These are phyloP conservation scores for Colletotrichum sojae DNA, from an alignment of 2,329 filamentous ascomycete species.

Conservation along the genomic window DNA sequence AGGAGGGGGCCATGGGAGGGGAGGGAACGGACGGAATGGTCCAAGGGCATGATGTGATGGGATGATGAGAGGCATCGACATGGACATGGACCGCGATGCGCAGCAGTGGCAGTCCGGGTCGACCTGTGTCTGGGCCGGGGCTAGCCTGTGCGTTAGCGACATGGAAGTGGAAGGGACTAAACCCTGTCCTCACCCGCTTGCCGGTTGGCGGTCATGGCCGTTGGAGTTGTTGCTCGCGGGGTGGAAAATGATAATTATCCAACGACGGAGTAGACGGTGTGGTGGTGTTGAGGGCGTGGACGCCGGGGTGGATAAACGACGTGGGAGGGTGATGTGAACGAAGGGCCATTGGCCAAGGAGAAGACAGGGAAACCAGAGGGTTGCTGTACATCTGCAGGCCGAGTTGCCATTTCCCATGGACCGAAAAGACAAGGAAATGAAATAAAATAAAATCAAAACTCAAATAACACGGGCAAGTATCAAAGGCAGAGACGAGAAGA, in stretches of 20 bases:
- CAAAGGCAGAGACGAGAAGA: constrained; percentile 23
- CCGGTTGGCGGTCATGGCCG: background rate
- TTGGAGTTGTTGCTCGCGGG: constrained; percentile 10
- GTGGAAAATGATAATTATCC: constrained; percentile 17
- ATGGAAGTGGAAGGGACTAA: constrained; percentile 32
- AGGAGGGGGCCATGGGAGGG: constrained; percentile 36
- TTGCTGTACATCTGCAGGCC: constrained; percentile 41
- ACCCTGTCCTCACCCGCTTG: constrained; percentile 39
- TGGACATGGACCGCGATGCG: constrained; percentile 18
- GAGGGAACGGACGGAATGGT: constrained; percentile 44
- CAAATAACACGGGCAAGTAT: constrained; percentile 18
- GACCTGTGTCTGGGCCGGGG: constrained; percentile 42
- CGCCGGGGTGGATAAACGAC: constrained; percentile 14
- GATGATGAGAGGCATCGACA: constrained; percentile 43
- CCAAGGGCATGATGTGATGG: constrained; percentile 54
- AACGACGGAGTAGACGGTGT: constrained; percentile 16
- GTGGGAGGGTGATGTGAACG: constrained; percentile 47
- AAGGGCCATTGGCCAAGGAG: constrained; percentile 45
- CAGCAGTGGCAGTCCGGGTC: constrained; percentile 48
- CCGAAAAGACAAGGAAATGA: constrained; percentile 8
- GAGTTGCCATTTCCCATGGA: constrained; percentile 52
- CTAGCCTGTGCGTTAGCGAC: constrained; percentile 39
- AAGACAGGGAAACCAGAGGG: constrained; percentile 46
- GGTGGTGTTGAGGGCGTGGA: constrained; percentile 34
- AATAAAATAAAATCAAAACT: constrained; percentile 41